Conservation (phyloP, 495 filamentous ascomycete genomes). For the Trichoderma reesei region DNA sequence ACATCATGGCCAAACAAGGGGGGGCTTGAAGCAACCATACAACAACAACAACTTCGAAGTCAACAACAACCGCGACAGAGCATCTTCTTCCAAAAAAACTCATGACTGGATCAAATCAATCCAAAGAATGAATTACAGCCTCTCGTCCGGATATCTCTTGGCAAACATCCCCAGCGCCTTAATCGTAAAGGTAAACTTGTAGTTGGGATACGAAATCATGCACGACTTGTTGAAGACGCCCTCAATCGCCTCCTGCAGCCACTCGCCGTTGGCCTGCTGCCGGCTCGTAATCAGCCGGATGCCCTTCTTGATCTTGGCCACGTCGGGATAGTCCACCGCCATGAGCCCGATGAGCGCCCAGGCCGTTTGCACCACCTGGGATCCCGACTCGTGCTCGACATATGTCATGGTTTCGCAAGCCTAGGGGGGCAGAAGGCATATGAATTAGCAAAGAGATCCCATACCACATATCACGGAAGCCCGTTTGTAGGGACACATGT, state of each 20-base stretch:
- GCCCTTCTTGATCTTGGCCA: constrained; percentile 59
- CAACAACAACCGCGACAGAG: no score
- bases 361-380: constrained; percentile 86
- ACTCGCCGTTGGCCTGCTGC: constrained; percentile 83
- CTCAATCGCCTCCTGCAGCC: constrained; percentile 91
- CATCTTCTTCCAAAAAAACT: no score
- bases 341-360: constrained; percentile 83
- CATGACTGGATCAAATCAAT: no score
- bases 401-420: constrained; percentile 46
- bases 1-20: no score
- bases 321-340: constrained; percentile 74
- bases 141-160: constrained; percentile 59
- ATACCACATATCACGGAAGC: constrained; percentile 14
- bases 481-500: neutral
- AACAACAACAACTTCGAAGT: no score
- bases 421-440: constrained; percentile 17
- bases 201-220: constrained; percentile 99
- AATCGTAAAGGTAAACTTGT: constrained; percentile 94
- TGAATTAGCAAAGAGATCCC: constrained; percentile 10
- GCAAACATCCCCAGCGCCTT: constrained; percentile 88
- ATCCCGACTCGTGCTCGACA: constrained; percentile 41
- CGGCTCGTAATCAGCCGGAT: constrained; percentile 75
- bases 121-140: constrained; percentile 11
- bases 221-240: constrained; percentile 98
- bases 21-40: no score